A percentile compares a stretch with the other conserved stretches of the same genome.
These are phyloP conservation scores for Ophiostoma montium DNA, from an alignment of 2,329 filamentous ascomycete species.

Conservation along the genomic window DNA sequence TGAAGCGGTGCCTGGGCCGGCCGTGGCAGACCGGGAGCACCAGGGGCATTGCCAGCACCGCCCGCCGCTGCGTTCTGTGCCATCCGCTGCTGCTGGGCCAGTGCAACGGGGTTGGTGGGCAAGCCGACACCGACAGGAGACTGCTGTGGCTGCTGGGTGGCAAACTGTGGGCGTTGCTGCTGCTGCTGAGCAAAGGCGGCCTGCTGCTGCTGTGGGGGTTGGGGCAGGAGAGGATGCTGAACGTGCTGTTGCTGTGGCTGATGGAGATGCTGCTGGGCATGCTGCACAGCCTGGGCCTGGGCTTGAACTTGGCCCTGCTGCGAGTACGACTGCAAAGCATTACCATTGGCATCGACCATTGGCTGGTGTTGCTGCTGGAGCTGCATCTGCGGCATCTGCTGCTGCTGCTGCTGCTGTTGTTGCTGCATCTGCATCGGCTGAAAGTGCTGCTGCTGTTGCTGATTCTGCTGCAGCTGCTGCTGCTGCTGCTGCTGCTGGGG, in stretches of 20 bases:
- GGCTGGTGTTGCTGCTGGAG: neutral
- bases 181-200: neutral
- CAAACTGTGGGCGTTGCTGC: neutral
- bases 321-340: slow-evolving; percentile 9
- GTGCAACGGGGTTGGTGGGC: neutral
- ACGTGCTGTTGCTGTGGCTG: slow-evolving; percentile 10
- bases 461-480: neutral
- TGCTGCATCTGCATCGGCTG: neutral
- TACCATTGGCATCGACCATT: slow-evolving; percentile 12
- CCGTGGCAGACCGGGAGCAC: too few relatives aligned
- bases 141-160: neutral
- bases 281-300: slow-evolving; percentile 2
- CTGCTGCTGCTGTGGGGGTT: neutral
- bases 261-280: slow-evolving; percentile 12
- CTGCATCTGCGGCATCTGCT: neutral
- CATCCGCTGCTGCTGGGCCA: neutral
- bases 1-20: neutral
- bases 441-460: slow-evolving; percentile 1
- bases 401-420: slow-evolving; percentile 6
- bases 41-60: too few relatives aligned
- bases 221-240: neutral
- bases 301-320: neutral
- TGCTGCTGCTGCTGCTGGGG: slow-evolving; percentile 3
- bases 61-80: neutral
- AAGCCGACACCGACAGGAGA: neutral